A percentile compares a stretch with the other conserved stretches of the same genome.
Conservation (phyloP, 208 protist species). For the Leishmania lainsoni region DNA sequence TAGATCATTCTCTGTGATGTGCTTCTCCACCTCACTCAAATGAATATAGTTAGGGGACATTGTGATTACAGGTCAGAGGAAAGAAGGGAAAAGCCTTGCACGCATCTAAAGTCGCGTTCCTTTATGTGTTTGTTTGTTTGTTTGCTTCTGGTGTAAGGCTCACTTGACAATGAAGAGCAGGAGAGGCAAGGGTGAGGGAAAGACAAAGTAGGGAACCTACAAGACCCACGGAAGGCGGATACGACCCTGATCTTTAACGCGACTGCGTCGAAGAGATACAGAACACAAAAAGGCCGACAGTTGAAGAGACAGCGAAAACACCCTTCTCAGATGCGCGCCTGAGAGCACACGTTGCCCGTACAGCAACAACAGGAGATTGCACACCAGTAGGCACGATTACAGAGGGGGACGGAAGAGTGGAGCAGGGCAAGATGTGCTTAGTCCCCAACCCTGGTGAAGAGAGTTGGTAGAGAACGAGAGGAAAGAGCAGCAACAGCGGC, state of each 20-base stretch:
- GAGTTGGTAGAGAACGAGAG: background rate
- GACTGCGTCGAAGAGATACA: background rate
- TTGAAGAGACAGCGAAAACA: background rate
- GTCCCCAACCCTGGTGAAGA: background rate
- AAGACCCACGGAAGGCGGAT: background rate
- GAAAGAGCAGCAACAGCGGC: background rate
- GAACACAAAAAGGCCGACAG: background rate
- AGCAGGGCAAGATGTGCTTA: background rate
- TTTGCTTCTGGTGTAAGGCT: background rate
- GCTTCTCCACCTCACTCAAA: constrained; percentile 65
- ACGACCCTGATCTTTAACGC: background rate
- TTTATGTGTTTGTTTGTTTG: background rate
- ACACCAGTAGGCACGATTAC: background rate
- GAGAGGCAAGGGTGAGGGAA: background rate
- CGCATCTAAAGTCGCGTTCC: too few species aligned
- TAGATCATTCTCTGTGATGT: constrained; percentile 65
- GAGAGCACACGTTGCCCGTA: background rate
- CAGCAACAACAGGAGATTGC: background rate
- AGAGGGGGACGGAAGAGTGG: background rate
- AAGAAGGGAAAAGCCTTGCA: background rate
- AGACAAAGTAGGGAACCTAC: background rate
- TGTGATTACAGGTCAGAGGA: background rate
- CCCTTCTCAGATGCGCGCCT: background rate
- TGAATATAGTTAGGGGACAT: constrained; percentile 39
- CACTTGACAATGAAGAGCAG: too few species aligned